A percentile compares a stretch with the other conserved stretches of the same genome.
Conservation (phyloP, 768 basidiomycete genomes). For the Lepiota brunneoincarnata region DNA sequence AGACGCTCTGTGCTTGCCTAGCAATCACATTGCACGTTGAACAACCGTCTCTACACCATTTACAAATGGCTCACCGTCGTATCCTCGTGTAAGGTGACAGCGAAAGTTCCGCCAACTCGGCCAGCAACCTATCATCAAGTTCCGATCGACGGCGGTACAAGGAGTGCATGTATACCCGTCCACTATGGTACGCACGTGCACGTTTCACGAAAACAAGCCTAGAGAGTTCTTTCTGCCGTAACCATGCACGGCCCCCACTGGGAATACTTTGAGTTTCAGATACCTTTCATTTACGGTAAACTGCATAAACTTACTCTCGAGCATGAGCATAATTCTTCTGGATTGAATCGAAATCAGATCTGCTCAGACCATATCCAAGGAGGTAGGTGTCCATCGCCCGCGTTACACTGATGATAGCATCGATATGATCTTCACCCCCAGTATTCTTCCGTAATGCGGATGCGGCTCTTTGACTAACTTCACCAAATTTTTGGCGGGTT, state of each 20-base stretch:
- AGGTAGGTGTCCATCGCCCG: conserved; percentile 76
- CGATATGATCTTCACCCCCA: conserved; percentile 79
- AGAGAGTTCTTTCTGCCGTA: conserved; percentile 72
- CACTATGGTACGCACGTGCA: conserved; percentile 75
- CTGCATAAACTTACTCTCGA: conserved; percentile 46
- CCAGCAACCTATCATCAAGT: conserved; percentile 68
- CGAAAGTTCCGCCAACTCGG: conserved; percentile 70
- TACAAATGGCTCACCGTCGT: conserved; percentile 49
- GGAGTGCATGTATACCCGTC: conserved; percentile 74
- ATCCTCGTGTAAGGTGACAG: conserved; percentile 79
- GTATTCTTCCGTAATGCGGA: conserved; percentile 56
- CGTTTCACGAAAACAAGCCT: conserved; percentile 74
- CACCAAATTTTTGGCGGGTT: conserved; percentile 64
- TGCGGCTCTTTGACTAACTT: conserved; percentile 66
- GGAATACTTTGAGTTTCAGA: conserved; percentile 35
- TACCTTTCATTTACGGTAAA: not conserved
- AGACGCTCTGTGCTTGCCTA: conserved; percentile 67
- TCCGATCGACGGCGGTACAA: conserved; percentile 70
- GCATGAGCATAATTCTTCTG: conserved; percentile 67
- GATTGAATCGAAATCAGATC: conserved; percentile 55
- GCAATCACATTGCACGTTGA: not conserved
- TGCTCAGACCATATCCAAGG: conserved; percentile 64
- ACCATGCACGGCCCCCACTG: conserved; percentile 54
- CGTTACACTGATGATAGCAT: conserved; percentile 73
- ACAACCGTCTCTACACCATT: not conserved